Evolutionary conservation across 2,329 filamentous ascomycete species (phyloP), one percentile per base, ranked within the genome.

Genomic region (Raffaelea albimanens): DNA sequence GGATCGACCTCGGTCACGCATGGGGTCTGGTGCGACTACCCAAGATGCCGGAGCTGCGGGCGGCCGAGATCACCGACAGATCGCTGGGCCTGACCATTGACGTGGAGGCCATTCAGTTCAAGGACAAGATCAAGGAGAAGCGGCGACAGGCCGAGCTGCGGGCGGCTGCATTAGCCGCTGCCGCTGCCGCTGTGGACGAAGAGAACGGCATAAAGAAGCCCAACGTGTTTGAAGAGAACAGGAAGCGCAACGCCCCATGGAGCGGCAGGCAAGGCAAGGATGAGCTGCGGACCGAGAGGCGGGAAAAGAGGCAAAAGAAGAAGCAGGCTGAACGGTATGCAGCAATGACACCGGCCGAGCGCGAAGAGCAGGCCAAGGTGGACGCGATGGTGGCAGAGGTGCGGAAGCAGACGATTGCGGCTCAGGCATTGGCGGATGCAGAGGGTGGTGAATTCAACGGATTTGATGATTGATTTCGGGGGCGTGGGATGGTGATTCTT

Each of bases 11-110:
- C 1, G 91, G 82, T 1, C 73, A 80, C 46, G 85, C 84, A 1
- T 98, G 91, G 87, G 93, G 87, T 2, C 72, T 98, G 1, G 71
- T 96, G 2, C 82, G 82, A 44, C 73, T 97, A 53, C 93, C 93
- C 4, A 88, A 85, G 61, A 98, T 98, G 93, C 91, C 93, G 0
- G 93, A 98, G 63, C 68, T 87, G 46, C 84, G 82, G 57, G 76
- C 72, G 1, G 62, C 74, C 5, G 91, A 85, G 71, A 75, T 80
- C 13, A 83, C 83, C 4, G 83, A 87, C 60, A 74, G 75, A 52
- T 75, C 68, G 20, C 67, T 85, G 1, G 79, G 79, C 2, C 63
- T 83, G 2, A 73, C 75, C 2, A 67, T 88, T 11, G 78, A 88
- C 61, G 82, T 85, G 74, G 73, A 82, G 40, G 70, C 64, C 2